Evolutionary conservation across 140 eudicot genomes (phyloP).

Genomic region (Flaveria floridana): DNA sequence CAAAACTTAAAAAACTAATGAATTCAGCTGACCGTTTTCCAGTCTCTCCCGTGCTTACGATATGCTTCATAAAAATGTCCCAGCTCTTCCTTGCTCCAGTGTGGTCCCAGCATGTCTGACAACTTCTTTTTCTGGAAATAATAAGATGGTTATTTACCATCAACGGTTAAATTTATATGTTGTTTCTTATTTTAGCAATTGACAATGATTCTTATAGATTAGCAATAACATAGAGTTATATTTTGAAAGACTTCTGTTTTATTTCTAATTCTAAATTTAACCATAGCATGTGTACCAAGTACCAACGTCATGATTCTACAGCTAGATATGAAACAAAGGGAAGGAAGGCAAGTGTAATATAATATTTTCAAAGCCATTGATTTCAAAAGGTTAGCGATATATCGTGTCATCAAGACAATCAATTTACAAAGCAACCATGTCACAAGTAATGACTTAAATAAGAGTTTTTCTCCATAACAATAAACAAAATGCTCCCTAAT

Average conservation of each 20-base stretch:
- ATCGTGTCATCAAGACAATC: neutral
- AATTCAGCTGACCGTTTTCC: slow-evolving; percentile 72
- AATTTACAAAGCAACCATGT: neutral
- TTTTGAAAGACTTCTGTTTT: neutral
- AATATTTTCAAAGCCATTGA: slow-evolving; percentile 6
- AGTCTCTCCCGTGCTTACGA: slow-evolving; percentile 86
- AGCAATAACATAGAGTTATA: slow-evolving; percentile 18
- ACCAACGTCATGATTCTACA: slow-evolving; percentile 16
- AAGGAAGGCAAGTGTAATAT: slow-evolving; percentile 12
- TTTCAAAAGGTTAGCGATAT: slow-evolving; percentile 3
- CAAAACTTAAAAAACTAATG: neutral
- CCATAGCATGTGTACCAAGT: neutral
- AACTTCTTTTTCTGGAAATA: slow-evolving; percentile 80
- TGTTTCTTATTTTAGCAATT: slow-evolving; percentile 22
- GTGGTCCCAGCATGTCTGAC: slow-evolving; percentile 83
- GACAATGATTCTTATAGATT: slow-evolving; percentile 17
- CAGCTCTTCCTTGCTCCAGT: slow-evolving; percentile 88
- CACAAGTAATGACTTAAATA: slow-evolving; percentile 8
- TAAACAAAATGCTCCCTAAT: too few relatives aligned
- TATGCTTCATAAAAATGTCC: slow-evolving; percentile 84
- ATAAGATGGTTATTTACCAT: slow-evolving; percentile 9
- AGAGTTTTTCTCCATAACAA: too few relatives aligned
- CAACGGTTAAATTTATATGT: neutral
- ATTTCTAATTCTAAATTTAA: slow-evolving; percentile 1
- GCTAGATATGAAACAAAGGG: slow-evolving; percentile 6